Evolutionary conservation across 73 alveolate species (phyloP).

Genomic region (Uronychia setigera): DNA sequence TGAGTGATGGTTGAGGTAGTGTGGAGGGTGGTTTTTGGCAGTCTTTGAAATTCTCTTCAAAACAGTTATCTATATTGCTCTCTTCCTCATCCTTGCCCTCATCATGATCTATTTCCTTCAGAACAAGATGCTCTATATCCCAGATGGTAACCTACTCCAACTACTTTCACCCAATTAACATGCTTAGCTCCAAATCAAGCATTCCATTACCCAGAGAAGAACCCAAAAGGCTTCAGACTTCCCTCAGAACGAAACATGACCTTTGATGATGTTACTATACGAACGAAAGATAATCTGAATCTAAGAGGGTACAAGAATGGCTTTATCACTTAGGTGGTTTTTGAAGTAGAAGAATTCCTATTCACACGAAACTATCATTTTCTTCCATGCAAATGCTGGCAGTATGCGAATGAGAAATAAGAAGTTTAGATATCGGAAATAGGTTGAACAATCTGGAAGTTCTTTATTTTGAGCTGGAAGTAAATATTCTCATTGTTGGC

Average conservation of each 20-base stretch:
- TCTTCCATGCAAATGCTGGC: conserved; percentile 99
- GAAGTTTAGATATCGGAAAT: conserved; percentile 73
- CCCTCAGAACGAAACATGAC: conserved; percentile 73
- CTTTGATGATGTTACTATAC: conserved; percentile 65
- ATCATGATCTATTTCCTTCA: too few species aligned
- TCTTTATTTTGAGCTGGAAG: conserved; percentile 61
- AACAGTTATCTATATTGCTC: too few species aligned
- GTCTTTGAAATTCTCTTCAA: too few species aligned
- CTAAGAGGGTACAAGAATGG: conserved; percentile 33
- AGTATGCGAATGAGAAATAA: conserved; percentile 46
- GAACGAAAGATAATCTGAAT: conserved; percentile 49
- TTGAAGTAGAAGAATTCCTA: conserved; percentile 38
- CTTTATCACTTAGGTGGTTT: conserved; percentile 73
- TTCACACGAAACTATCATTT: conserved; percentile 62
- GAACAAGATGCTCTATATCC: conserved; percentile 59
- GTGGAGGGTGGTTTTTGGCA: too few species aligned
- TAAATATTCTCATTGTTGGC: conserved; percentile 89
- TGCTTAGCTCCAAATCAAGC: conserved; percentile 15
- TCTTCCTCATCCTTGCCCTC: too few species aligned
- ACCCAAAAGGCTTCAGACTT: conserved; percentile 63
- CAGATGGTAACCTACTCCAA: conserved; percentile 26
- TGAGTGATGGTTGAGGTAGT: too few species aligned
- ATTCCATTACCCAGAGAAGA: conserved; percentile 64
- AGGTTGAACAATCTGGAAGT: conserved; percentile 80
- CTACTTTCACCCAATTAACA: conserved; percentile 48